These are phyloP conservation scores for Sporothrix schenckii DNA, from an alignment of 2,329 filamentous ascomycete species.

Conservation along the genomic window DNA sequence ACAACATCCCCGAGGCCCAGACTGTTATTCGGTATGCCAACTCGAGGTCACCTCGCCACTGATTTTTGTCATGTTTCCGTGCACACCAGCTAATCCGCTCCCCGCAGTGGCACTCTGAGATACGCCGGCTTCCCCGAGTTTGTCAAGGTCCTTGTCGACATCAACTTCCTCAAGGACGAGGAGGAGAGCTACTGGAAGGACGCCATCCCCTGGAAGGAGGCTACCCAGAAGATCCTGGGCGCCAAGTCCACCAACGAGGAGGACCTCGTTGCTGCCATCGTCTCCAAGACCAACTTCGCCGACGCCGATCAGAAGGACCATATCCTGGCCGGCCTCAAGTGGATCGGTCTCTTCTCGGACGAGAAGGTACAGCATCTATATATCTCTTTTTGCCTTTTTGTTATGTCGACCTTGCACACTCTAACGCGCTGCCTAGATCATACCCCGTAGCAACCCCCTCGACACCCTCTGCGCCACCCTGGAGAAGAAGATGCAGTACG, in stretches of 20 bases:
- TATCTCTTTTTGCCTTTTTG: slow-evolving; percentile 36
- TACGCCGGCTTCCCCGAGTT: slow-evolving; percentile 92
- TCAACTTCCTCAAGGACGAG: slow-evolving; percentile 81
- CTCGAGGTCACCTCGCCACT: background rate
- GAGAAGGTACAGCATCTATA: slow-evolving; percentile 56
- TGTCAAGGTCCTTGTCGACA: slow-evolving; percentile 82
- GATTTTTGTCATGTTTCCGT: background rate
- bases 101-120: slow-evolving; percentile 65
- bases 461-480: slow-evolving; percentile 89
- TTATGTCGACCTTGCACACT: no score
- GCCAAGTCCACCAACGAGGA: slow-evolving; percentile 66
- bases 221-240: slow-evolving; percentile 74
- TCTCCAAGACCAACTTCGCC: slow-evolving; percentile 73
- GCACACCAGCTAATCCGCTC: background rate
- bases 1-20: slow-evolving; percentile 87
- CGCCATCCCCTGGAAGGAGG: slow-evolving; percentile 79
- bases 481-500: slow-evolving; percentile 90
- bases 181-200: slow-evolving; percentile 66
- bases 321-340: slow-evolving; percentile 65
- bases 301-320: slow-evolving; percentile 69
- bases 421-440: slow-evolving; percentile 52
- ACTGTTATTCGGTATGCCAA: slow-evolving; percentile 67
- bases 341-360: slow-evolving; percentile 68
- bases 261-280: slow-evolving; percentile 73
- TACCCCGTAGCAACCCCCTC: slow-evolving; percentile 74